A percentile compares a stretch with the other conserved stretches of the same genome.
Evolutionary conservation across 225 moss, liverwort and hornwort species (phyloP).

Genomic region (Lunularia cruciata): DNA sequence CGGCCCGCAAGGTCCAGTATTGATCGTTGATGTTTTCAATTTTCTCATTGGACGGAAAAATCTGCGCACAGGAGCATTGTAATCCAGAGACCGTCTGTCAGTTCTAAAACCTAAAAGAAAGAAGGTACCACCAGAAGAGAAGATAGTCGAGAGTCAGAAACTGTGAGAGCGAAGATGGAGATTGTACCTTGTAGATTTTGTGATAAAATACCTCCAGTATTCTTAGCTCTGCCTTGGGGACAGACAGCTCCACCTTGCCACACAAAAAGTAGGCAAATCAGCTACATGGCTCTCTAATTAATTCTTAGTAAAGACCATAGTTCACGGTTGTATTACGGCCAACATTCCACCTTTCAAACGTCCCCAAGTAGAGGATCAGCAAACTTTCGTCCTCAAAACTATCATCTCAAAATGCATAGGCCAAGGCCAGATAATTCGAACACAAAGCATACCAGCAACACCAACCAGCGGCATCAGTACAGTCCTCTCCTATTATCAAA

Average conservation of each 20-base stretch:
- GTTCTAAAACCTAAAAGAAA: not conserved
- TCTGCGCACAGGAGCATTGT: constrained; percentile 34
- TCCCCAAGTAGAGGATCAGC: too few species aligned
- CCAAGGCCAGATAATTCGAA: too few species aligned
- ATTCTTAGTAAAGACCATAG: not conserved
- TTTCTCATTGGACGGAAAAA: constrained; percentile 93
- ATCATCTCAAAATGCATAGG: too few species aligned
- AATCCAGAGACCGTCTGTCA: not conserved
- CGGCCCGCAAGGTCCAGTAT: constrained; percentile 97
- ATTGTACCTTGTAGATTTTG: constrained; percentile 67
- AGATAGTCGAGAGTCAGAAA: not conserved
- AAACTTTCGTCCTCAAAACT: too few species aligned
- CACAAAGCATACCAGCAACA: too few species aligned
- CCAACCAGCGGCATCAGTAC: too few species aligned
- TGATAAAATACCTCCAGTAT: constrained; percentile 77
- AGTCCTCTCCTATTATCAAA: too few species aligned
- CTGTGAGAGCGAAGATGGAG: too few species aligned
- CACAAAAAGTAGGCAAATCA: constrained; percentile 25
- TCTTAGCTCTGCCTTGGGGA: constrained; percentile 64
- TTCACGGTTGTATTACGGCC: too few species aligned
- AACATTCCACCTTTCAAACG: too few species aligned
- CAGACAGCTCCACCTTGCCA: constrained; percentile 64
- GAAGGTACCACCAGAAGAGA: not conserved
- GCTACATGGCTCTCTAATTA: not conserved
- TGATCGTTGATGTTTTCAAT: constrained; percentile 99